Evolutionary conservation across 148 eudicot species (phyloP), one percentile per base, ranked within the genome.

Genomic region (Simmondsia chinensis): DNA sequence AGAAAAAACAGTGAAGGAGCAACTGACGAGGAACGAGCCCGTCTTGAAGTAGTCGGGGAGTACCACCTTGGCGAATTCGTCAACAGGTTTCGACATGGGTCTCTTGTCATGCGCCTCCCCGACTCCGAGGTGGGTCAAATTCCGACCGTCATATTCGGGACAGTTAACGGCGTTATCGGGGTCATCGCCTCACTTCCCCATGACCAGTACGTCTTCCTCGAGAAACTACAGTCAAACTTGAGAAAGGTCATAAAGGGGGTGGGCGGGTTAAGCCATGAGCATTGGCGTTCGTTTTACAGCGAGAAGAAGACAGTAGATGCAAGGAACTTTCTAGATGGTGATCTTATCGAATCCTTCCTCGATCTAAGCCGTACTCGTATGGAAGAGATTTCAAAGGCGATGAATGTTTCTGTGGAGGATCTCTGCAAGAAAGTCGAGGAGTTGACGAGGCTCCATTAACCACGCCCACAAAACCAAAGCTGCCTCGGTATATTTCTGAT

Each of bases 11-110:
- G 86, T 21, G 99, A 91, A 41, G 95, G 94, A 7, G 74, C 99
- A 37, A 91, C 99, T 1, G 99, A 91, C 38, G 95, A 91, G 64
- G 99, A 91, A 52, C 78, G 99, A 28, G 82, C 86, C n/a, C 99
- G 99, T 18, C 99, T 91, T 14, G 99, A 91, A 47, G 95, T 85
- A 12, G 95, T 74, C 4, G 99, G 95, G n/a, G 95, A 85, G 50
- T 85, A 85, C 74, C 99, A 91, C 60, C 86, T 91, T 5, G 99
- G 99, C 3, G 99, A 91, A 60, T 91, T 91, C 21, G 71, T 91
- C 32, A 91, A 91, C 44, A 73, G 94, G 13, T 91, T 91, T 51
- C 68, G 83, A 19, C 99, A 85, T 26, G 99, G 99, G 24, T 91
- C 99, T 29, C 95, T 91, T 16, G 99, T 91, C 8, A 85, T 91